Conservation (phyloP, 1,139 yeast species). For the Taphrina pruni region DNA sequence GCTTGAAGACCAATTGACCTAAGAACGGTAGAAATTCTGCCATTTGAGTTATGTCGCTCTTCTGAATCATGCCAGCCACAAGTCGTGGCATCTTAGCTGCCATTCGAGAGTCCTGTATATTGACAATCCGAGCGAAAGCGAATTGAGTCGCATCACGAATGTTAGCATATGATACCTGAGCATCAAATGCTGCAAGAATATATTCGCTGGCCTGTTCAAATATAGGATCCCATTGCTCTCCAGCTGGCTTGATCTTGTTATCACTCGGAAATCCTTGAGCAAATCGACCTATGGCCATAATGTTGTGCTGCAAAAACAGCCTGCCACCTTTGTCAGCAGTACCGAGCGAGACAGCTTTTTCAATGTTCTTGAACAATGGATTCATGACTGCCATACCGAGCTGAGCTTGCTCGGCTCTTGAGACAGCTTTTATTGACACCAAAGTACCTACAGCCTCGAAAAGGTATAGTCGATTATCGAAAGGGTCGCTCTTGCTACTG, state of each 20-base stretch:
- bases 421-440: slow-evolving; percentile 50
- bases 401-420: slow-evolving; percentile 54
- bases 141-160: slow-evolving; percentile 87
- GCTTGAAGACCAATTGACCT: slow-evolving; percentile 85
- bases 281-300: slow-evolving; percentile 88
- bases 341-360: slow-evolving; percentile 56
- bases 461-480: slow-evolving; percentile 78
- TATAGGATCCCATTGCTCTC: slow-evolving; percentile 55
- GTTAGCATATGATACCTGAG: slow-evolving; percentile 66
- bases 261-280: slow-evolving; percentile 68
- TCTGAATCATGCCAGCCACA: slow-evolving; percentile 74
- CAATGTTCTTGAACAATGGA: slow-evolving; percentile 79
- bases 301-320: slow-evolving; percentile 80
- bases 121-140: slow-evolving; percentile 83
- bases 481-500: slow-evolving; percentile 65
- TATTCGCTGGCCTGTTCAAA: slow-evolving; percentile 79
- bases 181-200: slow-evolving; percentile 80
- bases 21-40: slow-evolving; percentile 82
- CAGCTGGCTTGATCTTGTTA: slow-evolving; percentile 54
- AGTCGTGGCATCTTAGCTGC: slow-evolving; percentile 71
- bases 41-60: slow-evolving; percentile 68
- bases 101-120: slow-evolving; percentile 66
- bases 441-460: slow-evolving; percentile 81
- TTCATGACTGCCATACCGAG: slow-evolving; percentile 63
- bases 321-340: slow-evolving; percentile 57